phyloP scores from a whole-genome alignment of 768 basidiomycete species.

The Calocybe indica region DNA sequence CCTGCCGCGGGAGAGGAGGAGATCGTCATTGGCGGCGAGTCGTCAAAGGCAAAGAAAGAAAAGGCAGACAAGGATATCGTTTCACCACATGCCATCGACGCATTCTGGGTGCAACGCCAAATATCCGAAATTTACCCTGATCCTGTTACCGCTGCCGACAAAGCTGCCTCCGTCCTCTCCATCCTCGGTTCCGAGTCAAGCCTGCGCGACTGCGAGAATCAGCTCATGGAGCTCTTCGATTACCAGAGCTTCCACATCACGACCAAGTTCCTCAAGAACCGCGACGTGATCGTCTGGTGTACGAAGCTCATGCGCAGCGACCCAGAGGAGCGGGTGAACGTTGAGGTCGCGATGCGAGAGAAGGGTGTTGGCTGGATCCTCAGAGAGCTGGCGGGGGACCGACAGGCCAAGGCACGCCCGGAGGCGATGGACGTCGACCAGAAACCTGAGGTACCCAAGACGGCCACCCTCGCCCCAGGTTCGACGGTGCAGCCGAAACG shows the following conservation, averaged over 20 bases:
- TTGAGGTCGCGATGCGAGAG: constrained; percentile 98
- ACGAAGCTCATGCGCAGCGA: constrained; percentile 90
- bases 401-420: constrained; percentile 47
- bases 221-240: constrained; percentile 95
- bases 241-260: constrained; percentile 89
- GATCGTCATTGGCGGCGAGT: constrained; percentile 73
- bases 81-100: constrained; percentile 88
- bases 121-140: constrained; percentile 90
- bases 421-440: constrained; percentile 83
- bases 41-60: constrained; percentile 42
- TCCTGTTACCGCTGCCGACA: constrained; percentile 89
- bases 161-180: constrained; percentile 77
- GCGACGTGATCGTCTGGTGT: constrained; percentile 96
- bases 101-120: constrained; percentile 97
- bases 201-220: constrained; percentile 91
- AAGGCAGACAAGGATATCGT: constrained; percentile 74
- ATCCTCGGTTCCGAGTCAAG: constrained; percentile 84
- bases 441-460: constrained; percentile 62
- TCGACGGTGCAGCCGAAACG: constrained; percentile 81
- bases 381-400: constrained; percentile 79
- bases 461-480: constrained; percentile 83
- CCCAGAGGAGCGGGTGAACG: constrained; percentile 84
- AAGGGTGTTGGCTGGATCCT: constrained; percentile 96
- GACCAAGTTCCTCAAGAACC: constrained; percentile 87
- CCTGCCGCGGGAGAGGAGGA: constrained; percentile 53